Evolutionary conservation across 2,329 filamentous ascomycete genomes (phyloP), one percentile per base, ranked within the genome.

Genomic region (Fusarium sp.): DNA sequence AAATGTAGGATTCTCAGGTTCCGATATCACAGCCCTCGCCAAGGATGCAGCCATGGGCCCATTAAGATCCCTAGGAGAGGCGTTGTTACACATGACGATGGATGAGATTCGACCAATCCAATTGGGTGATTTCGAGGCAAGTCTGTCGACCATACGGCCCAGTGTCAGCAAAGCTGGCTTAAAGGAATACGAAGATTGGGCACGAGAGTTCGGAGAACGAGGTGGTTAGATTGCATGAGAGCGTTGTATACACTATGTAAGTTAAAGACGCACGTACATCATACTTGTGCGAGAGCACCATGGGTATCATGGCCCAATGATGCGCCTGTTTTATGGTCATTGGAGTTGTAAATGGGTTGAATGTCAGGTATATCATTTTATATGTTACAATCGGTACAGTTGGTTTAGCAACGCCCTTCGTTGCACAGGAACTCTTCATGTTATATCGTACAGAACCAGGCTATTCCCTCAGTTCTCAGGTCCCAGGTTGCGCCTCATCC

Each of bases 41-140:
- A 99, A 99, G 77, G 95, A 99, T 74, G 95, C 95, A 8, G 95
- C 95, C 3, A 99, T 99, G 95, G 94, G 95, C 0, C 95, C 95
- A 1, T 80, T 99, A 11, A 87, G 95, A 29, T 94, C 92, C 49
- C 81, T 98, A 3, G 95, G 95, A 25, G 95, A 98, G 74, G 92
- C 91, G 36, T 80, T 99, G 28, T 82, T 99, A 31, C 88, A 91
- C 65, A 98, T 96, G 83, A 91, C 90, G 0, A 96, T 95, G 85
- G 95, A 99, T 60, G 88, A 98, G 68, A 98, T 99, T 67, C 85
- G 93, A 11, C 89, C 93, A 1, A 98, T 99, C 59, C 84, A 85
- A 49, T 85, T 96, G 52, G 74, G 82, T 35, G 95, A 99, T 74
- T 99, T 99, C 69, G 81, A 91, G 71, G 87, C 91, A 12, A 97